Conservation (phyloP, 73 alveolate species). For the Blepharisma japonicum region DNA sequence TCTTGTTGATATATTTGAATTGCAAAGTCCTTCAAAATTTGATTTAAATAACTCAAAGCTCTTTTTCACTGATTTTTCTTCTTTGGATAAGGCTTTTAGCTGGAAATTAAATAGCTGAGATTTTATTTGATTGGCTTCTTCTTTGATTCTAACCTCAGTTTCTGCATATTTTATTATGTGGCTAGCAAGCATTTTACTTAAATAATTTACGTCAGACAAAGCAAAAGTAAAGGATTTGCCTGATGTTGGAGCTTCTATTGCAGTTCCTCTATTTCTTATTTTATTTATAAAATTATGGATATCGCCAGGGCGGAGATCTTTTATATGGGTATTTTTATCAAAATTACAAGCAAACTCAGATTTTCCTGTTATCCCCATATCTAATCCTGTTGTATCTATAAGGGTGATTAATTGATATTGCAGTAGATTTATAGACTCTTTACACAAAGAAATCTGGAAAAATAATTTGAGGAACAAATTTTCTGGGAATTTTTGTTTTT, state of each 20-base stretch:
- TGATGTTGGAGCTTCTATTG: slow-evolving; percentile 63
- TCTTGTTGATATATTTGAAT: too few species aligned
- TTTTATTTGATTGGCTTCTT: slow-evolving; percentile 30
- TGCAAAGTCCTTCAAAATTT: too few species aligned
- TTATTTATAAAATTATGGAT: slow-evolving; percentile 50
- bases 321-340: neutral
- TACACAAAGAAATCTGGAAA: neutral
- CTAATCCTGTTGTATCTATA: neutral
- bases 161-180: slow-evolving; percentile 52
- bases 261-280: slow-evolving; percentile 59
- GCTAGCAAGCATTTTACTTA: slow-evolving; percentile 43
- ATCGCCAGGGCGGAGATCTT: slow-evolving; percentile 29
- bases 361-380: neutral
- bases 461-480: neutral
- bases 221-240: slow-evolving; percentile 67
- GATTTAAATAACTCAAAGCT: too few species aligned
- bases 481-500: too few species aligned
- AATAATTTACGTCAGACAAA: slow-evolving; percentile 57
- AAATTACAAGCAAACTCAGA: slow-evolving; percentile 8
- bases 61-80: too few species aligned
- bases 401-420: neutral
- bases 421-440: neutral
- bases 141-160: slow-evolving; percentile 47
- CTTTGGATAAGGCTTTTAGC: too few species aligned
- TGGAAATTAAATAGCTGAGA: too few species aligned